Base-by-base conservation (phyloP, 768 basidiomycete species). In the Paxillus rubicundulus region DNA sequence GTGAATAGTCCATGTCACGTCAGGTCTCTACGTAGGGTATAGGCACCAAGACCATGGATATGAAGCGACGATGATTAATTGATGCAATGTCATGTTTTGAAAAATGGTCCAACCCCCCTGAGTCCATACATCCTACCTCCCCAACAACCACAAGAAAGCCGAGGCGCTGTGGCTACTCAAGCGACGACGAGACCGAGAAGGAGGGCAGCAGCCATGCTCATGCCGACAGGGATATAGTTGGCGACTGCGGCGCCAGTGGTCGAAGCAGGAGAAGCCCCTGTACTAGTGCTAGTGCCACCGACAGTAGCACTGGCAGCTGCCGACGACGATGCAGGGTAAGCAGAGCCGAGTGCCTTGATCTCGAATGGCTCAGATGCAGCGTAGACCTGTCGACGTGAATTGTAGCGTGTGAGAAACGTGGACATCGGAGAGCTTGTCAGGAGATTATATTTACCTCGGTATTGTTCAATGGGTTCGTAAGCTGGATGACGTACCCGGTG, bases 311-410 rank as follows among this genome's bases (percentile, higher is more conserved):
- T 56, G n/a, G 54, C 68, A 33, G 69, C 27, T 10, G 62, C 56
- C 5, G 64, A 38, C 5, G 71, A 57, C 17, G 69, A 60, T 17
- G 67, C 43, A 9, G 84, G 82, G 60, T 82, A 87, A 12, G 72
- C 8, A 33, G 85, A 73, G 45, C 82, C 82, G 30, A 70, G 54
- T 6, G 83, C 62, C 64, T 83, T 81, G 67, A 90, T 76, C 64
- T 82, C 79, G 66, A 90, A 90, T 4, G 69, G 64, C 50, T 75
- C 43, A 24, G 84, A 81, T 34, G 66, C 61, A 12, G 83, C 82
- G 54, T 75, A 87, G 49, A 89, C 52, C 83, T 89, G 56, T 18
- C 14, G 18, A 45, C 4, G 40, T 4, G 10, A 24, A 24, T 24
- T 24, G 24, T 5, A 24, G 21, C 32, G 37, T 21, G 13, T 45